Evolutionary conservation across 1,139 yeast species (phyloP).

Genomic region (Candida sp.): DNA sequence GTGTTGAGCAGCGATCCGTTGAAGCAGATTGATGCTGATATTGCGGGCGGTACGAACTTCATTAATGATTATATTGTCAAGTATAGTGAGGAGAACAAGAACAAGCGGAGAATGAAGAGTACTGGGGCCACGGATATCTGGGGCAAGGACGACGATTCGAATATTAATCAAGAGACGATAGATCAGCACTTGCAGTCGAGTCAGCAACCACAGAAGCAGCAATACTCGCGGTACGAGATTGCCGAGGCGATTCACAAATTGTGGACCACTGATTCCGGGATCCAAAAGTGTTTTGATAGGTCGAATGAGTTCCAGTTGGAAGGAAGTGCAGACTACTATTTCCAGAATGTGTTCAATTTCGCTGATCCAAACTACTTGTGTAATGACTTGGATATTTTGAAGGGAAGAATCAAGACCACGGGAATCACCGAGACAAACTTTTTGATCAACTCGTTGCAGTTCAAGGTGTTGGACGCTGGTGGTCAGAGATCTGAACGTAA

Average conservation of each 20-base stretch:
- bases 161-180: slow-evolving; percentile 17
- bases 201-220: slow-evolving; percentile 4
- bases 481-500: slow-evolving; percentile 95
- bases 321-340: slow-evolving; percentile 78
- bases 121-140: slow-evolving; percentile 53
- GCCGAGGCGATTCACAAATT: slow-evolving; percentile 70
- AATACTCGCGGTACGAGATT: slow-evolving; percentile 40
- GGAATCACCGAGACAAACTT: slow-evolving; percentile 93
- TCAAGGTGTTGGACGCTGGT: slow-evolving; percentile 93
- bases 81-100: slow-evolving; percentile 59
- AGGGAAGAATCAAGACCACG: slow-evolving; percentile 93
- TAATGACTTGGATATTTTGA: slow-evolving; percentile 80
- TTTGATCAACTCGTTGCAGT: slow-evolving; percentile 64
- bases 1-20: slow-evolving; percentile 62
- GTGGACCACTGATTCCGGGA: slow-evolving; percentile 75
- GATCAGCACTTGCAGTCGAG: slow-evolving; percentile 14
- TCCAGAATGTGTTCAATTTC: slow-evolving; percentile 67
- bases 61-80: slow-evolving; percentile 67
- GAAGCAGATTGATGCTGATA: slow-evolving; percentile 64
- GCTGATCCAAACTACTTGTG: slow-evolving; percentile 71
- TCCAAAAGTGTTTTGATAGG: slow-evolving; percentile 60
- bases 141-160: slow-evolving; percentile 28
- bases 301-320: slow-evolving; percentile 85
- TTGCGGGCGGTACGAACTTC: slow-evolving; percentile 70
- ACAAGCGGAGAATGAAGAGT: slow-evolving; percentile 53